Evolutionary conservation across 768 basidiomycete species (phyloP).

Genomic region (Royoungia palumana): DNA sequence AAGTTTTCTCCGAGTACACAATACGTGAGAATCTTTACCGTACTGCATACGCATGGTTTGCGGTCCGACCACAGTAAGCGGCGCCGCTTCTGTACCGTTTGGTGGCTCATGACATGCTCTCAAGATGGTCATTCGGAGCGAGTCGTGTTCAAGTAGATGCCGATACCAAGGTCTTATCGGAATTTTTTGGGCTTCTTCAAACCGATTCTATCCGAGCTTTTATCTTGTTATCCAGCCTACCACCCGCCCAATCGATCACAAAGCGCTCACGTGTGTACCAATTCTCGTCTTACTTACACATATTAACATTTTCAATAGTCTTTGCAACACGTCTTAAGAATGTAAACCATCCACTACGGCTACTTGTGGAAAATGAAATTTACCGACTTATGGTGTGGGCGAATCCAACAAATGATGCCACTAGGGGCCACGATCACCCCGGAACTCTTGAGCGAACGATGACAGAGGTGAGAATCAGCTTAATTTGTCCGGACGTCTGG

Average conservation of each 20-base stretch:
- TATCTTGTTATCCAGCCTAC: conserved; percentile 58
- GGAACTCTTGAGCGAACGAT: conserved; percentile 56
- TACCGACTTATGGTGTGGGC: conserved; percentile 83
- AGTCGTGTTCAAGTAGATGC: conserved; percentile 87
- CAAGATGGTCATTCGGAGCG: conserved; percentile 94
- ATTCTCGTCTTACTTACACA: neutral
- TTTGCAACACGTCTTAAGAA: conserved; percentile 60
- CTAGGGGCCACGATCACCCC: conserved; percentile 60
- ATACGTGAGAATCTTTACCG: conserved; percentile 74
- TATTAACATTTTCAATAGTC: conserved; percentile 36
- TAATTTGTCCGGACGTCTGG: neutral
- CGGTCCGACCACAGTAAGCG: conserved; percentile 85
- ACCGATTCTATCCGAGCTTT: conserved; percentile 65
- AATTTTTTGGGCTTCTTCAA: conserved; percentile 77
- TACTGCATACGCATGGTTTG: conserved; percentile 89
- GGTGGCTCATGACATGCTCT: neutral
- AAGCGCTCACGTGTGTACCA: conserved; percentile 40
- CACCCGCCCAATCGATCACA: conserved; percentile 45
- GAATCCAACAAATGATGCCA: conserved; percentile 78
- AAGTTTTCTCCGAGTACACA: conserved; percentile 73
- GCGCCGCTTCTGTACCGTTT: neutral
- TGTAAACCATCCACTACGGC: conserved; percentile 69
- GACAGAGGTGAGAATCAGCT: conserved; percentile 48
- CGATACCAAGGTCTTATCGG: conserved; percentile 82
- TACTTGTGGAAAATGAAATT: conserved; percentile 90